Percentiles rank a stretch among this genome's conserved stretches.
These are phyloP conservation scores for Diplodia intermedia DNA, from an alignment of 2,329 filamentous ascomycete genomes.

Conservation along the genomic window DNA sequence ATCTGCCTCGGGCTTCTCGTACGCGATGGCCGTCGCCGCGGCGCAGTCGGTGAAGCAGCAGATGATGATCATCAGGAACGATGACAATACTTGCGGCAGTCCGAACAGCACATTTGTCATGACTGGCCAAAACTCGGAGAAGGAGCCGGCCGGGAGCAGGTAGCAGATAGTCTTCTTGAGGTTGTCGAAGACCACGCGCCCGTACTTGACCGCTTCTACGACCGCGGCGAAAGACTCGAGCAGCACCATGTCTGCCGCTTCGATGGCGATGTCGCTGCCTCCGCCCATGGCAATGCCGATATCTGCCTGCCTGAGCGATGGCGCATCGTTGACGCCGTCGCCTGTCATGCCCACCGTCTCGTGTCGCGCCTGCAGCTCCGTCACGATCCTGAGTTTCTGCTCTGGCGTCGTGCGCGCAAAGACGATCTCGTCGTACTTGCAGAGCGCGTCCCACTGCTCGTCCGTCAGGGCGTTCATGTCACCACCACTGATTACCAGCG, in stretches of 20 bases:
- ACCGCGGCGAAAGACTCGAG: conserved; percentile 75
- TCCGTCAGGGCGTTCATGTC: conserved; percentile 70
- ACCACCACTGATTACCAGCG: conserved; percentile 44
- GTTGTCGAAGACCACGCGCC: conserved; percentile 80
- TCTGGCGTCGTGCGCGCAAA: conserved; percentile 79
- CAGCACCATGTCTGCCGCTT: conserved; percentile 68
- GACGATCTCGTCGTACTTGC: conserved; percentile 73
- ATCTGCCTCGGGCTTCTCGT: conserved; percentile 78
- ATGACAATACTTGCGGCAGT: conserved; percentile 74
- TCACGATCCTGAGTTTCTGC: conserved; percentile 81
- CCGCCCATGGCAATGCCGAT: conserved; percentile 66
- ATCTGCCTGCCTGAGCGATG: conserved; percentile 64
- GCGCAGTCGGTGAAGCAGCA: conserved; percentile 78
- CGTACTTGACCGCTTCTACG: conserved; percentile 74
- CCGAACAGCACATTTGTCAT: conserved; percentile 76
- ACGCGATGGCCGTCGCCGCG: conserved; percentile 75
- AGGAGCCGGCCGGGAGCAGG: conserved; percentile 74
- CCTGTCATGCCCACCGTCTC: conserved; percentile 62
- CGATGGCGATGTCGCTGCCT: conserved; percentile 67
- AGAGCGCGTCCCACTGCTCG: conserved; percentile 71
- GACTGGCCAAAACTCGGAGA: conserved; percentile 76
- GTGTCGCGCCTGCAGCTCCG: conserved; percentile 69
- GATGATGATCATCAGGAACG: conserved; percentile 70
- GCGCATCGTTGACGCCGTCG: conserved; percentile 59
- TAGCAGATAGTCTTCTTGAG: conserved; percentile 80